Evolutionary conservation across 163 green algal species (phyloP).

Genomic region (Coccomyxa subellipsoidea): DNA sequence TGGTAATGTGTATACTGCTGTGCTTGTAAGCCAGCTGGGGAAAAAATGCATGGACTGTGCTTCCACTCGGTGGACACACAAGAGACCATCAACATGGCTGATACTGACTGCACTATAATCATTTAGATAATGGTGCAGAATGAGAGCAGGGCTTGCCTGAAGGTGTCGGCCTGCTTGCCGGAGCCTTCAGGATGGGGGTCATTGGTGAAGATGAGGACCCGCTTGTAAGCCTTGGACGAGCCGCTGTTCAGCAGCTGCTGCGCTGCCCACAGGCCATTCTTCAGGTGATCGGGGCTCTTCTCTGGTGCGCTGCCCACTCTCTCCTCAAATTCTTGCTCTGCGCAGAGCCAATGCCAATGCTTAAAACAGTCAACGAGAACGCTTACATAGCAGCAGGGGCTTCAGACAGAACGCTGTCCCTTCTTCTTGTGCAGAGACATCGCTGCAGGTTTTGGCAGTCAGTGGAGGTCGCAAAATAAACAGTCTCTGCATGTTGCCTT

Average conservation of each 20-base stretch:
- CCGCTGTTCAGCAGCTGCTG: not conserved
- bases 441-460: too few relatives aligned
- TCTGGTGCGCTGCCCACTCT: conserved; percentile 19
- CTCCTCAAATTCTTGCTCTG: conserved; percentile 22
- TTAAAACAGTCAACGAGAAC: not conserved
- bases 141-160: conserved; percentile 13
- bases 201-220: conserved; percentile 44
- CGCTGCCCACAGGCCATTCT: conserved; percentile 23
- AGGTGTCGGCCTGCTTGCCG: conserved; percentile 11
- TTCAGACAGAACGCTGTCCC: too few relatives aligned
- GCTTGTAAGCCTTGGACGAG: conserved; percentile 16
- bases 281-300: conserved; percentile 21
- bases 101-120: too few relatives aligned
- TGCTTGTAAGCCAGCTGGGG: too few relatives aligned
- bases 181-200: conserved; percentile 22
- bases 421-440: too few relatives aligned
- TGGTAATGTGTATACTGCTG: too few relatives aligned
- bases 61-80: too few relatives aligned
- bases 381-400: not conserved
- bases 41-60: too few relatives aligned
- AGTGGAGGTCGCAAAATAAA: too few relatives aligned
- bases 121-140: too few relatives aligned
- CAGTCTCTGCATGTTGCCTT: too few relatives aligned
- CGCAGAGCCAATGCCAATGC: not conserved
- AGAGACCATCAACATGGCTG: too few relatives aligned